phyloP scores from a whole-genome alignment of 306 rosid genomes.

The Corylus avellana region DNA sequence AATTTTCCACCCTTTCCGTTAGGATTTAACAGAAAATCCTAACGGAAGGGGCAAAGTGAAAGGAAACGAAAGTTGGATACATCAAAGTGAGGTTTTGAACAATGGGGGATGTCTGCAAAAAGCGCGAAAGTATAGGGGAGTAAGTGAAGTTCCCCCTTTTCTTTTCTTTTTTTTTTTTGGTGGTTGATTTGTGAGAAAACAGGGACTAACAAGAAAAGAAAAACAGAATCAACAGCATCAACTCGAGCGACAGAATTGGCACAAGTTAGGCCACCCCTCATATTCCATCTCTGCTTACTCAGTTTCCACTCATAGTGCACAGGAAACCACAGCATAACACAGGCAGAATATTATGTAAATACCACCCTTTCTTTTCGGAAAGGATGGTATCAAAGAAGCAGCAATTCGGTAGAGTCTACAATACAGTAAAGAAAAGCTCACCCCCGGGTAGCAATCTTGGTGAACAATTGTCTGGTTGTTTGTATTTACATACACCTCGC shows the following conservation, averaged over 20 bases:
- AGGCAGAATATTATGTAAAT: background rate
- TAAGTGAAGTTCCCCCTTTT: no score
- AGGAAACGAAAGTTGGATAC: no score
- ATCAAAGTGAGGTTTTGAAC: no score
- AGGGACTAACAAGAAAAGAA: background rate
- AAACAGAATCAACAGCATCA: background rate
- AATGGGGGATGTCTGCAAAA: no score
- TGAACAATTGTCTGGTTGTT: constrained; percentile 54
- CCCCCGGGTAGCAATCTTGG: constrained; percentile 86
- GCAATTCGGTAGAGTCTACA: background rate
- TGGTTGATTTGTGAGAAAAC: background rate
- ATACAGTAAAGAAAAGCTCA: constrained; percentile 32
- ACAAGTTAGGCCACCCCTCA: background rate
- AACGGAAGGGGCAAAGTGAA: no score
- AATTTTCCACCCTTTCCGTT: no score
- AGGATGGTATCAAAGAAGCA: background rate
- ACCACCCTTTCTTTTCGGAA: background rate
- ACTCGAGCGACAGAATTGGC: background rate
- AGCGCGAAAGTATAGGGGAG: no score
- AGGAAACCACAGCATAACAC: background rate
- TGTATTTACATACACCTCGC: constrained; percentile 64
- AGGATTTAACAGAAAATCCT: no score
- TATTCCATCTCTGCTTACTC: background rate
- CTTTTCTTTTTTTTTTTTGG: background rate
- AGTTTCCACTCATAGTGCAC: background rate